Evolutionary conservation across 2,329 filamentous ascomycete genomes (phyloP).

Genomic region (Arthrobotrys musiformis): DNA sequence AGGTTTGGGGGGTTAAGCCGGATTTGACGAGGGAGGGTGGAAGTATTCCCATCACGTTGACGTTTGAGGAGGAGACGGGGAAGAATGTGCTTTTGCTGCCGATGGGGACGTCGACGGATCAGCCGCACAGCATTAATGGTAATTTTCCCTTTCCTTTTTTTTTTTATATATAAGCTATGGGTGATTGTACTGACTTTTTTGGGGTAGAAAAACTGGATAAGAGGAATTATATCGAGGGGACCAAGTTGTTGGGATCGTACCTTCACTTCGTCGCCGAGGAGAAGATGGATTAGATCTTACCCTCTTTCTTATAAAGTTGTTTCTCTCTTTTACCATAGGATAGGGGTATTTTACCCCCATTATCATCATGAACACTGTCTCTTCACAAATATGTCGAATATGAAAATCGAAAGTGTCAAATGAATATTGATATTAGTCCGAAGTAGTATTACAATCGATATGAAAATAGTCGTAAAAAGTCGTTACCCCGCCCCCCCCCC

Average conservation of each 20-base stretch:
- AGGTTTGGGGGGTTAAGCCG: constrained; percentile 91
- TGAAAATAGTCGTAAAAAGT: too few species aligned
- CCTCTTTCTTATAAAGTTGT: neutral
- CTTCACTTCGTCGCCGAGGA: constrained; percentile 96
- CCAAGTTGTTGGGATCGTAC: constrained; percentile 93
- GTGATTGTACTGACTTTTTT: neutral
- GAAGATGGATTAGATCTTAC: constrained; percentile 66
- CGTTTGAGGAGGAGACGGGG: constrained; percentile 95
- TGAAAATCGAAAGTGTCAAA: too few species aligned
- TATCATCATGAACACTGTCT: too few species aligned
- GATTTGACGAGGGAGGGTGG: constrained; percentile 97
- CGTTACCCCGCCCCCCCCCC: neutral
- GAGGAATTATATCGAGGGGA: constrained; percentile 97
- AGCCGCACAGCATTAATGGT: constrained; percentile 97
- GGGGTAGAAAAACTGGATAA: constrained; percentile 73
- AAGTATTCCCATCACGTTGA: constrained; percentile 94
- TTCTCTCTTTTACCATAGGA: neutral
- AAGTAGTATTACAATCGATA: too few species aligned
- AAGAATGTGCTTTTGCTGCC: constrained; percentile 97
- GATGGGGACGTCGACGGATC: constrained; percentile 97
- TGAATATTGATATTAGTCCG: too few species aligned
- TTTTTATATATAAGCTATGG: neutral
- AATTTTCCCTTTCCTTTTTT: constrained; percentile 67
- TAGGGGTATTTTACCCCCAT: too few species aligned
- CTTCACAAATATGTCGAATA: too few species aligned